Conservation (phyloP, 345 rosid species). For the Salix purpurea region DNA sequence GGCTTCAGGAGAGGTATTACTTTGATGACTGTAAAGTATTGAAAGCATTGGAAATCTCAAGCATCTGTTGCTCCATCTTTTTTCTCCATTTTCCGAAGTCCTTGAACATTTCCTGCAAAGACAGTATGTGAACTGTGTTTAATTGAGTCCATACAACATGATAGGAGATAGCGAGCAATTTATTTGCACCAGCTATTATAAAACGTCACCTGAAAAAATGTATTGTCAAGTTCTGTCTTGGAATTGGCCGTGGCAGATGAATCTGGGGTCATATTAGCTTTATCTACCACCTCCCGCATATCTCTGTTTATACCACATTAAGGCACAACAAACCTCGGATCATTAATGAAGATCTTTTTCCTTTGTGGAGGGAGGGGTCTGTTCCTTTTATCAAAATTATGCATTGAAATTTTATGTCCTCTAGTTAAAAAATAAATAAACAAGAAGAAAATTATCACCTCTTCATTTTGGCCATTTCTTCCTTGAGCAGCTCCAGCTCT, state of each 20-base stretch:
- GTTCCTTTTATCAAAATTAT: not conserved
- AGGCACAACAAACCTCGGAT: not conserved
- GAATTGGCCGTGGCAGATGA: constrained; percentile 53
- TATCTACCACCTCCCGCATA: constrained; percentile 43
- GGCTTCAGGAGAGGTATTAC: constrained; percentile 18
- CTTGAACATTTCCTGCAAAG: constrained; percentile 60
- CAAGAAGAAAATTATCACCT: constrained; percentile 33
- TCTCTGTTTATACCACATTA: constrained; percentile 44
- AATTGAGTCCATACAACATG: not conserved
- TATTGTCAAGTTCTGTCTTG: constrained; percentile 48
- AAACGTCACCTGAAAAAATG: constrained; percentile 57
- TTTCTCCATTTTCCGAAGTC: constrained; percentile 75
- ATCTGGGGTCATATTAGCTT: constrained; percentile 54
- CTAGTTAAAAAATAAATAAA: not conserved
- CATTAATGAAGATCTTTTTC: not conserved
- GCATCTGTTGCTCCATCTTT: constrained; percentile 71
- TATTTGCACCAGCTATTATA: not conserved
- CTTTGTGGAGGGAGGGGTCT: not conserved
- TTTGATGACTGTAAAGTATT: constrained; percentile 45
- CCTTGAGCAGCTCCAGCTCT: constrained; percentile 49
- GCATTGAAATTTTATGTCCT: not conserved
- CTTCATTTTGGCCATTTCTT: constrained; percentile 51
- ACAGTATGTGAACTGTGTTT: not conserved
- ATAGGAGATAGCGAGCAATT: not conserved
- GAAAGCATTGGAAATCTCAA: constrained; percentile 51